phyloP scores from a whole-genome alignment of 495 filamentous ascomycete species.

The Lindgomyces ingoldianus region DNA sequence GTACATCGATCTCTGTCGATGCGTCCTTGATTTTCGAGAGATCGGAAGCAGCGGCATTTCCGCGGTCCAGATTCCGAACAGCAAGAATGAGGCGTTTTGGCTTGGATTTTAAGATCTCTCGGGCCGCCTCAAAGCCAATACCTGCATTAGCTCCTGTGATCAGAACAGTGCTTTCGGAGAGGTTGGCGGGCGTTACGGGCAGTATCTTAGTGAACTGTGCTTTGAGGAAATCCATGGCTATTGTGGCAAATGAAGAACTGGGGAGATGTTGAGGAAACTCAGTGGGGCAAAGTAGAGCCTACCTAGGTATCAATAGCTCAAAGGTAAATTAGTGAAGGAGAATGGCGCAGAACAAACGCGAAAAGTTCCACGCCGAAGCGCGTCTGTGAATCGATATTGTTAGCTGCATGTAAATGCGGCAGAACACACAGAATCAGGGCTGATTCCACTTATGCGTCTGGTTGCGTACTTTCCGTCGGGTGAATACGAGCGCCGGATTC shows the following conservation, averaged over 20 bases:
- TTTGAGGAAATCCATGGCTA: conserved; percentile 7
- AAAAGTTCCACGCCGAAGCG: no score
- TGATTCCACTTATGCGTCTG: no score
- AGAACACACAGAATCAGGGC: no score
- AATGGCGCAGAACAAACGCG: no score
- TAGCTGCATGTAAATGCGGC: no score
- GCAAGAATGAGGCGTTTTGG: conserved; percentile 11
- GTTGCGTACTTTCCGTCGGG: no score
- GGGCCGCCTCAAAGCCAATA: conserved; percentile 3
- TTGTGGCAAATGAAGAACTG: background rate
- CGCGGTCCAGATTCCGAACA: conserved; percentile 8
- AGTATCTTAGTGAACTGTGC: conserved; percentile 12
- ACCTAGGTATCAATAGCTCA: no score
- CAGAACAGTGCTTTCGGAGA: conserved; percentile 7
- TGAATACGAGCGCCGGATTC: no score
- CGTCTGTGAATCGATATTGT: no score
- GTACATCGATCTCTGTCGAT: conserved; percentile 2
- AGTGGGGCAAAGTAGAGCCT: no score
- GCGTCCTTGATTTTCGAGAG: background rate
- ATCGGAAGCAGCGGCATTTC: background rate
- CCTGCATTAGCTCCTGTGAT: conserved; percentile 15
- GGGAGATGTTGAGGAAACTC: background rate
- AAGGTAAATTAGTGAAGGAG: no score
- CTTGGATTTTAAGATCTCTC: conserved; percentile 5
- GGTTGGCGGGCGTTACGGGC: background rate